Evolutionary conservation across 75 land plant species (phyloP).

Genomic region (Cunninghamia lanceolata): DNA sequence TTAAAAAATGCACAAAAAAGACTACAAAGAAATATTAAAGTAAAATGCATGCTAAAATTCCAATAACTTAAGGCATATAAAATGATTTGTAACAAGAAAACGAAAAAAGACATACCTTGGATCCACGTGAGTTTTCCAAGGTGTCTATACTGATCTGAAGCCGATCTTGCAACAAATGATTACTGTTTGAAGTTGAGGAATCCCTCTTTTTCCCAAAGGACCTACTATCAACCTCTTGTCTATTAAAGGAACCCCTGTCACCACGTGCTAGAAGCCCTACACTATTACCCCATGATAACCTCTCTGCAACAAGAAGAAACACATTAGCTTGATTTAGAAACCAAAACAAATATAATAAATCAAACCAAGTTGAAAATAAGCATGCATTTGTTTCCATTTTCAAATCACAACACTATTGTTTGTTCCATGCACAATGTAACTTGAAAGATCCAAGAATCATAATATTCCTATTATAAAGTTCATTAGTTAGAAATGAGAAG

Average conservation of each 20-base stretch:
- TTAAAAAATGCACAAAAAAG: background rate
- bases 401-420: background rate
- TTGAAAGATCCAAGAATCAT: background rate
- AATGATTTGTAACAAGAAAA: background rate
- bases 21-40: background rate
- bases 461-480: background rate
- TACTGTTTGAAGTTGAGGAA: slow-evolving; percentile 8
- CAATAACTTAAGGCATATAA: background rate
- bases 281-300: background rate
- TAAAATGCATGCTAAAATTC: background rate
- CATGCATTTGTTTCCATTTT: background rate
- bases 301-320: slow-evolving; percentile 2
- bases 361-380: background rate
- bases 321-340: background rate
- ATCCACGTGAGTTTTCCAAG: slow-evolving; percentile 8
- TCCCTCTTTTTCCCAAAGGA: slow-evolving; percentile 1
- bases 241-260: slow-evolving; percentile 7
- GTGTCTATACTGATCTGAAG: background rate
- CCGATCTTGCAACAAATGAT: slow-evolving; percentile 7
- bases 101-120: background rate
- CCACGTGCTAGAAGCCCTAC: slow-evolving; percentile 1
- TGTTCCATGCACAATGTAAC: background rate
- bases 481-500: background rate
- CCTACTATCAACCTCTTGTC: slow-evolving; percentile 9
- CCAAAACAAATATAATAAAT: background rate